These are phyloP conservation scores for Hypoxylon sp. DNA, from an alignment of 2,329 filamentous ascomycete species.

Conservation along the genomic window DNA sequence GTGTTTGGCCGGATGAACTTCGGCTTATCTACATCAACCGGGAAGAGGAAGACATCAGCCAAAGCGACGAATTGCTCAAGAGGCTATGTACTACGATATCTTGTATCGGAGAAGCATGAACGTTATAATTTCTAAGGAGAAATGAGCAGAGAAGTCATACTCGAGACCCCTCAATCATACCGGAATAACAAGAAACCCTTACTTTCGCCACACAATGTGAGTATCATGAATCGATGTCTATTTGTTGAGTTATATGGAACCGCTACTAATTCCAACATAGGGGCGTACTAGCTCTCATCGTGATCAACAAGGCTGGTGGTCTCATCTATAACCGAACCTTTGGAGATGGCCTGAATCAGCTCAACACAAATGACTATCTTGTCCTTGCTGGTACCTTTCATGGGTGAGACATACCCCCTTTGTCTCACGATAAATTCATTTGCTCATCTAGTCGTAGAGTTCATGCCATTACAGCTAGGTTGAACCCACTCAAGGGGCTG, in stretches of 20 bases:
- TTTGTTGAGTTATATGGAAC: slow-evolving; percentile 2
- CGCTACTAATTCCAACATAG: slow-evolving; percentile 61
- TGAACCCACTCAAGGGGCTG: slow-evolving; percentile 67
- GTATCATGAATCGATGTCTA: slow-evolving; percentile 11
- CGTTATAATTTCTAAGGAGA: slow-evolving; percentile 14
- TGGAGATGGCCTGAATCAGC: slow-evolving; percentile 85
- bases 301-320: slow-evolving; percentile 99
- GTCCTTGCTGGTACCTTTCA: slow-evolving; percentile 98
- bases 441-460: slow-evolving; percentile 62
- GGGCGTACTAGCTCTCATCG: slow-evolving; percentile 94
- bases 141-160: slow-evolving; percentile 22
- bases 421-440: slow-evolving; percentile 15
- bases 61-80: slow-evolving; percentile 6
- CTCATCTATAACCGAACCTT: slow-evolving; percentile 97
- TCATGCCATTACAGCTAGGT: slow-evolving; percentile 76
- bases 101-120: slow-evolving; percentile 7
- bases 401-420: slow-evolving; percentile 69
- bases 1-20: slow-evolving; percentile 24
- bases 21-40: not conserved
- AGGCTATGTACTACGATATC: slow-evolving; percentile 12
- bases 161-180: not conserved
- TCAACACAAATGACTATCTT: slow-evolving; percentile 95
- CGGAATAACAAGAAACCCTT: not conserved
- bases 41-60: not conserved
- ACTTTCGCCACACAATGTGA: slow-evolving; percentile 29